Base-by-base conservation (phyloP, 768 basidiomycete species). In the Paxillus rubicundulus region DNA sequence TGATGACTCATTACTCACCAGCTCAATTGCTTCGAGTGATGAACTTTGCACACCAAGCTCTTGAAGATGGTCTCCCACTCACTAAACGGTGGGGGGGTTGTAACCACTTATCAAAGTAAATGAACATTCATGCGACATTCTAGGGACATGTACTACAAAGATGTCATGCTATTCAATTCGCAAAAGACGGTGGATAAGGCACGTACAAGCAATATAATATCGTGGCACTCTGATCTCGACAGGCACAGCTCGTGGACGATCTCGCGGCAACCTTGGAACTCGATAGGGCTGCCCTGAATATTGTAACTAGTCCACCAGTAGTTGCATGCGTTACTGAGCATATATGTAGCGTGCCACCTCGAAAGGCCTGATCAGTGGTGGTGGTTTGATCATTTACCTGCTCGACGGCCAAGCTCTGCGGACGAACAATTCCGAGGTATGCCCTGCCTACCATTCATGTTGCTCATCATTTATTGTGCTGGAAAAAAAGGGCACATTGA, bases 131-230 rank as follows among this genome's bases (percentile, higher is more conserved):
- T 20, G 16, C n/a, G 37, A 27, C 17, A 16, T 17, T 17, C 5
- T 12, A 93, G 94, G 13, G 93, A 96, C 67, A 79, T 96, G 14
- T 98, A 81, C 70, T 98, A 98, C 71, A 84, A 83, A 57, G 91
- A 96, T 52, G 87, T 92, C 2, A 57, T 67, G 0, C 71, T 97
- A 5, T 98, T 96, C 71, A 82, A 77, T 54, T 80, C 74, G 7
- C 95, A 98, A 66, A 69, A 72, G n/a, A 77, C 79, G 0, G 92
- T 96, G 1, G 90, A 98, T 68, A 76, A 76, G 54, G 94, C 91
- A 57, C 45, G 74, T 60, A 21, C 14, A 37, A 39, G 36, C 34
- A 17, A 14, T 24, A 16, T 32, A 17, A 38, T 39, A 27, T 7
- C 30, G 36, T 33, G 38, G 5, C 28, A 3, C 24, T 47, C 47